These are phyloP conservation scores for Fusarium newnesense DNA, from an alignment of 2,329 filamentous ascomycete species.

Conservation along the genomic window DNA sequence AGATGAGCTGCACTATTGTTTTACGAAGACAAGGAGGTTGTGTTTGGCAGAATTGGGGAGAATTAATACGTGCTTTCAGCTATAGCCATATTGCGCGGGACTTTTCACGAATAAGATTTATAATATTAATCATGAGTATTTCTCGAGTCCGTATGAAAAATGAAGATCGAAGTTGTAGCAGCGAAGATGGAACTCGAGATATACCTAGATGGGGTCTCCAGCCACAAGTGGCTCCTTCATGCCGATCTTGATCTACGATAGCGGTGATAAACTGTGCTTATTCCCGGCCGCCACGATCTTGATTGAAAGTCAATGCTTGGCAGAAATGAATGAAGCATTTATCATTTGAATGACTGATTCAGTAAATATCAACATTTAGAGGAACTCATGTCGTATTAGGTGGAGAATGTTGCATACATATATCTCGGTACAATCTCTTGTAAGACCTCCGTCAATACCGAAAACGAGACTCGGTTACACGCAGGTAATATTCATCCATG, in stretches of 20 bases:
- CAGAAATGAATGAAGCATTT: constrained; percentile 3
- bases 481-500: constrained; percentile 6
- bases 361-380: not conserved
- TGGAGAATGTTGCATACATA: not conserved
- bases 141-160: not conserved
- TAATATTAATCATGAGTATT: not conserved
- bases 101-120: not conserved
- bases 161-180: constrained; percentile 1
- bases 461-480: constrained; percentile 18
- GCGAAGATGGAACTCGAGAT: not conserved
- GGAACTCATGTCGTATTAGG: not conserved
- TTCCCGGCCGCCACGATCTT: constrained; percentile 26
- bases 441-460: not conserved
- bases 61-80: not conserved
- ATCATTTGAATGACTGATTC: too few relatives aligned
- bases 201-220: not conserved
- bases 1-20: not conserved
- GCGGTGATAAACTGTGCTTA: constrained; percentile 20
- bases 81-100: not conserved
- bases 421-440: constrained; percentile 1
- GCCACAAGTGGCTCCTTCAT: constrained; percentile 32
- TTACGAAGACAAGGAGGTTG: not conserved
- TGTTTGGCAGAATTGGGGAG: not conserved
- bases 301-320: constrained; percentile 27
- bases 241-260: constrained; percentile 29